A percentile compares a stretch with the other conserved stretches of the same genome.
These are phyloP conservation scores for Amaranthus tricolor DNA, from an alignment of 179 eudicot genomes.

Conservation along the genomic window DNA sequence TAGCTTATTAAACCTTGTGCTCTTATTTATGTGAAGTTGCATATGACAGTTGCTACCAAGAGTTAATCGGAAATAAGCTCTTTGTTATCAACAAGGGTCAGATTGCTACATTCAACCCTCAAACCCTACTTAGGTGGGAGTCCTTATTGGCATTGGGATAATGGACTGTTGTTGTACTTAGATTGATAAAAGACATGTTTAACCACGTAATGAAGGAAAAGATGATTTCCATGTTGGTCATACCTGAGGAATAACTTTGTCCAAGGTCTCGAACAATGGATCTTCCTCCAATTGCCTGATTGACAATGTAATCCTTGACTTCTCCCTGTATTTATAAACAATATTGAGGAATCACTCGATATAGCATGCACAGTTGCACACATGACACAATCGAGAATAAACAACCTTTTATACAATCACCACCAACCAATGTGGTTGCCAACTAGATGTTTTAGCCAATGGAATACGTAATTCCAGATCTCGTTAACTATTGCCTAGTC, in stretches of 20 bases:
- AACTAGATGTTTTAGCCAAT: not conserved
- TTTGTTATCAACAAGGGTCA: too few species aligned
- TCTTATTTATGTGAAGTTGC: too few species aligned
- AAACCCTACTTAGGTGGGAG: too few species aligned
- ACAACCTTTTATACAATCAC: not conserved
- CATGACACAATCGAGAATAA: not conserved
- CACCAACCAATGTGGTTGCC: not conserved
- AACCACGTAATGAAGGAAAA: not conserved
- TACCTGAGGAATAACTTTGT: constrained; percentile 95
- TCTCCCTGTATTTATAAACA: constrained; percentile 45
- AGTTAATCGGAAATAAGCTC: too few species aligned
- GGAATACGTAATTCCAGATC: not conserved
- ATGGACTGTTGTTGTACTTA: too few species aligned
- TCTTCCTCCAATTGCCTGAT: constrained; percentile 95
- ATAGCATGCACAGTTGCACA: not conserved
- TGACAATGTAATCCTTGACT: constrained; percentile 71
- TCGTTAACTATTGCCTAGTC: not conserved
- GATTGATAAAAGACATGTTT: not conserved
- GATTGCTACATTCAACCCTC: too few species aligned
- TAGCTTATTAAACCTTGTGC: too few species aligned
- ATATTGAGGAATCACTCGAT: not conserved
- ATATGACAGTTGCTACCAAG: too few species aligned
- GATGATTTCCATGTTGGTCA: not conserved
- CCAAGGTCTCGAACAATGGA: constrained; percentile 88
- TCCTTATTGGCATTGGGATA: too few species aligned